phyloP scores from a whole-genome alignment of 192 early-diverging fungal genomes.

The Chytriomyces confervae region DNA sequence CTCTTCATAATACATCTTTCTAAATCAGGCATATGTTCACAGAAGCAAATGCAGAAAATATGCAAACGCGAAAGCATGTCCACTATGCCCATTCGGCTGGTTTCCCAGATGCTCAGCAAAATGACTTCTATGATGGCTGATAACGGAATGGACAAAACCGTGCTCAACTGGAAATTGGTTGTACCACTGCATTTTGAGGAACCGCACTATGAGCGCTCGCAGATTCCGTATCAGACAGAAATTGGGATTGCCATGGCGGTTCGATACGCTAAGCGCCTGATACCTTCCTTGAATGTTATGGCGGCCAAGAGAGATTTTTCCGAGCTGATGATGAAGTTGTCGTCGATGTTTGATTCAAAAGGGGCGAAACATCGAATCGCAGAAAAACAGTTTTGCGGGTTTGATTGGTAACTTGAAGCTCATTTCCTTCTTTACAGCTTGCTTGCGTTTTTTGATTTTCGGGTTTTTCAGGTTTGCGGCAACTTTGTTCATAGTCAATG shows the following conservation, averaged over 20 bases:
- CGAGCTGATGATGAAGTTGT: slow-evolving; percentile 10
- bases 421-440: not conserved
- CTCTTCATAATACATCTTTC: no score
- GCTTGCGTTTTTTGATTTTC: not conserved
- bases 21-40: no score
- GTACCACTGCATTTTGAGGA: no score
- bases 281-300: slow-evolving; percentile 2
- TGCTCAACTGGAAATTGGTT: no score
- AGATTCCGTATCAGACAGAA: not conserved
- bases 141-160: no score
- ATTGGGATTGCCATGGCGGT: slow-evolving; percentile 34
- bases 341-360: slow-evolving; percentile 17
- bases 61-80: no score
- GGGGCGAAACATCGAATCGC: not conserved
- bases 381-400: not conserved
- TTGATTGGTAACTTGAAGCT: slow-evolving; percentile 3
- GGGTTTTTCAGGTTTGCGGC: slow-evolving; percentile 57
- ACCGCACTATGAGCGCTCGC: not conserved
- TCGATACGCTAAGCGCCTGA: slow-evolving; percentile 40
- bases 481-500: slow-evolving; percentile 44
- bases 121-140: no score
- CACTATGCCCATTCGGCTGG: no score
- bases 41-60: no score
- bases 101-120: no score
- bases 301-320: slow-evolving; percentile 15